Evolutionary conservation across 1,139 yeast genomes (phyloP).

Genomic region (Tardiomyces digboiensis): DNA sequence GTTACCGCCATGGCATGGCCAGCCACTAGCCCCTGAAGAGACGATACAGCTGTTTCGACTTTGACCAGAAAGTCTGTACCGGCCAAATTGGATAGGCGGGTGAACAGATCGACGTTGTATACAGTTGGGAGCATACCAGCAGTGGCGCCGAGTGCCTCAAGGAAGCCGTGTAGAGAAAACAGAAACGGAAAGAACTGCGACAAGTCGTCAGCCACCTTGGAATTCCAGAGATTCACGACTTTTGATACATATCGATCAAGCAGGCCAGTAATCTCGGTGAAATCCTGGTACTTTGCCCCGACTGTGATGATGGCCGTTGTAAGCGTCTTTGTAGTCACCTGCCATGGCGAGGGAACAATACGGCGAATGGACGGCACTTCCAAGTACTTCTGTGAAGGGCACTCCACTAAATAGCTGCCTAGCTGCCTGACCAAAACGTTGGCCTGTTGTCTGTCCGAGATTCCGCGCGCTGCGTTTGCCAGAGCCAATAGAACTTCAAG

Average conservation of each 20-base stretch:
- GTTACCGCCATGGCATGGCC: background rate
- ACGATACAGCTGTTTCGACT: slow-evolving; percentile 25
- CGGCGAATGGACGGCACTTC: slow-evolving; percentile 35
- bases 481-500: slow-evolving; percentile 65
- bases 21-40: slow-evolving; percentile 9
- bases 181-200: slow-evolving; percentile 7
- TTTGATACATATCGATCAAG: background rate
- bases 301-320: slow-evolving; percentile 27
- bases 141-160: slow-evolving; percentile 20
- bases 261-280: slow-evolving; percentile 23
- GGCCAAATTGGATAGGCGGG: background rate
- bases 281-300: slow-evolving; percentile 32
- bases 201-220: slow-evolving; percentile 10
- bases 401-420: slow-evolving; percentile 47
- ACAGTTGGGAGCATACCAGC: background rate
- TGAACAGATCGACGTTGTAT: background rate
- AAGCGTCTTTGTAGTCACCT: slow-evolving; percentile 31
- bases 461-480: slow-evolving; percentile 40
- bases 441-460: slow-evolving; percentile 41
- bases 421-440: slow-evolving; percentile 42
- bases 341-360: slow-evolving; percentile 37
- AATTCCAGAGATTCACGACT: background rate
- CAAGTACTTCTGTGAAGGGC: slow-evolving; percentile 45
- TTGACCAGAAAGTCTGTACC: slow-evolving; percentile 24
- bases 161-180: slow-evolving; percentile 31